Evolutionary conservation across 1,284 basidiomycete genomes (phyloP).

Genomic region (Pulveroboletus sp.): DNA sequence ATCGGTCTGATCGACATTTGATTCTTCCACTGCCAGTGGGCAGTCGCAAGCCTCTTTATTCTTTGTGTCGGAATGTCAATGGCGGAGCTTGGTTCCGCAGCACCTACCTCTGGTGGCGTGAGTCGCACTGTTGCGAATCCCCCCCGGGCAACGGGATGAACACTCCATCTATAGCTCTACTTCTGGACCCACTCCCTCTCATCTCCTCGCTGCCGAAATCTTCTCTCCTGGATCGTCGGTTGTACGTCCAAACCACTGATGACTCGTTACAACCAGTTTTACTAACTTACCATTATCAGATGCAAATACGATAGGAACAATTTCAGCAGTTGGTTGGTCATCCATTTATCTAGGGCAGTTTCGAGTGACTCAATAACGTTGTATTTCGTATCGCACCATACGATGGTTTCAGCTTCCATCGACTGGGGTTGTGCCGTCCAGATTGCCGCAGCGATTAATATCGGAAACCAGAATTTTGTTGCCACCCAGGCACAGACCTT

Average conservation of each 20-base stretch:
- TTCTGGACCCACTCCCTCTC: conserved; percentile 77
- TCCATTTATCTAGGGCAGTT: neutral
- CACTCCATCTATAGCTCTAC: conserved; percentile 52
- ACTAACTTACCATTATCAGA: conserved; percentile 48
- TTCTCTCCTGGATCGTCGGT: conserved; percentile 78
- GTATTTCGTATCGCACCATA: neutral
- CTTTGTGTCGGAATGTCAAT: conserved; percentile 46
- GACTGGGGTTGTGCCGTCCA: conserved; percentile 79
- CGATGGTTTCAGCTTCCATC: conserved; percentile 53
- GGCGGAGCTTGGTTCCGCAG: conserved; percentile 44
- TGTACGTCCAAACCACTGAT: conserved; percentile 48
- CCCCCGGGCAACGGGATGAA: neutral
- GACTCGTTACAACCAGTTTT: neutral
- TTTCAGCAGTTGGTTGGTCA: conserved; percentile 50
- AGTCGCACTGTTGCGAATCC: conserved; percentile 25
- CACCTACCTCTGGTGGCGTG: conserved; percentile 68
- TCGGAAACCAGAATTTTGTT: conserved; percentile 52
- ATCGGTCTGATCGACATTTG: neutral
- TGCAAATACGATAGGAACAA: conserved; percentile 71
- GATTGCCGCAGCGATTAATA: conserved; percentile 65
- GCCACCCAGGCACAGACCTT: conserved; percentile 59
- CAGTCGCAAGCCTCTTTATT: conserved; percentile 36
- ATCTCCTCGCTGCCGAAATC: conserved; percentile 61
- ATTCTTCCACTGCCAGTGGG: conserved; percentile 29
- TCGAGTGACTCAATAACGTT: no score